A percentile compares a stretch with the other conserved stretches of the same genome.
phyloP scores from a whole-genome alignment of 192 early-diverging fungal genomes.

The Coemansia interrupta region DNA sequence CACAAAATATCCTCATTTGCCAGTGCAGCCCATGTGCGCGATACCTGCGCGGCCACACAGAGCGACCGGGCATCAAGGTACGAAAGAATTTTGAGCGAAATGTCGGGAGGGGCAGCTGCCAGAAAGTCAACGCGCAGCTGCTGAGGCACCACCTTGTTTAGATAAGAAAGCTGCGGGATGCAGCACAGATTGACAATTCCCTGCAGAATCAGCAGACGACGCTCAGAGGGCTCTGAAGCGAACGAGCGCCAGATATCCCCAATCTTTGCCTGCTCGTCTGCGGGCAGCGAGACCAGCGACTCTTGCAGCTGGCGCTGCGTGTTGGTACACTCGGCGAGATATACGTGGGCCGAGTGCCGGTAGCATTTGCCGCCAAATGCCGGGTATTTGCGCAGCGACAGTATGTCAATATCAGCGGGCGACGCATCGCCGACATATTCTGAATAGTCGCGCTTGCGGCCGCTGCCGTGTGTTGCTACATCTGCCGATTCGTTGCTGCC shows the following conservation, averaged over 20 bases:
- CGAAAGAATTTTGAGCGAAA: conserved; percentile 79
- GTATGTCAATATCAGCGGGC: conserved; percentile 17
- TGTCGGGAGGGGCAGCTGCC: conserved; percentile 68
- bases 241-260: conserved; percentile 70
- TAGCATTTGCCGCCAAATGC: conserved; percentile 53
- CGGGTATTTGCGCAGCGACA: conserved; percentile 39
- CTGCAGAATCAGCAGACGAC: conserved; percentile 65
- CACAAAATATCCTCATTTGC: conserved; percentile 92
- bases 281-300: conserved; percentile 60
- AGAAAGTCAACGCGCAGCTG: conserved; percentile 83
- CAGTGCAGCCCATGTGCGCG: conserved; percentile 70
- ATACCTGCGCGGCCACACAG: conserved; percentile 88
- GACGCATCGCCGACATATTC: conserved; percentile 15
- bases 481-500: neutral
- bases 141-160: conserved; percentile 66
- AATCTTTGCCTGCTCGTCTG: conserved; percentile 59
- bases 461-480: neutral
- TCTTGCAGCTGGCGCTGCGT: conserved; percentile 46
- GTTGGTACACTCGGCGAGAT: conserved; percentile 38
- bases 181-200: conserved; percentile 79
- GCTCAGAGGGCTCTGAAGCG: conserved; percentile 61
- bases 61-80: conserved; percentile 90
- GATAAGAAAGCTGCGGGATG: conserved; percentile 81
- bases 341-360: conserved; percentile 50
- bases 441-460: conserved; percentile 39